phyloP scores from a whole-genome alignment of 2,329 filamentous ascomycete species.

The Sclerotinia nivalis region DNA sequence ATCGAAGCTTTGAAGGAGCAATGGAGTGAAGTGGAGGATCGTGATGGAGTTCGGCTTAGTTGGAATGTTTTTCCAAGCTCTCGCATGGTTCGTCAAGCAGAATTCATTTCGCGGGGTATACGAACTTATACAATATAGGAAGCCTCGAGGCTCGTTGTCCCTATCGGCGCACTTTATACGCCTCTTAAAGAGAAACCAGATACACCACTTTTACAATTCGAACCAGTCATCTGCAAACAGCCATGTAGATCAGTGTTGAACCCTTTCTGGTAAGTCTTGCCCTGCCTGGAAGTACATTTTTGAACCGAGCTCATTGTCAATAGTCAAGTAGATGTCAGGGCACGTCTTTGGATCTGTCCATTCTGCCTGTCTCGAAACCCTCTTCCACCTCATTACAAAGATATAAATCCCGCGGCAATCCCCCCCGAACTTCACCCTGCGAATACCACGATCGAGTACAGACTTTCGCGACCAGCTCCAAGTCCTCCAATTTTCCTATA shows the following conservation, averaged over 20 bases:
- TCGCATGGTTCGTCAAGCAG: conserved; percentile 71
- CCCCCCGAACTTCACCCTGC: conserved; percentile 78
- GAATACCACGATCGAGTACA: conserved; percentile 90
- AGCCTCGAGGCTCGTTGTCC: conserved; percentile 90
- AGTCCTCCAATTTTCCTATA: conserved; percentile 84
- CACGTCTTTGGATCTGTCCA: conserved; percentile 84
- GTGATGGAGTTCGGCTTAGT: conserved; percentile 91
- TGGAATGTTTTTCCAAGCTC: conserved; percentile 99
- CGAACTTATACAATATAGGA: conserved; percentile 58
- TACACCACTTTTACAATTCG: conserved; percentile 86
- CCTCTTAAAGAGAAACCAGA: conserved; percentile 93
- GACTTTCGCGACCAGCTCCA: conserved; percentile 77
- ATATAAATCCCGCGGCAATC: conserved; percentile 80
- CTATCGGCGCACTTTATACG: conserved; percentile 94
- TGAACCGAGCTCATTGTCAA: conserved; percentile 32
- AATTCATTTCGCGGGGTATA: conserved; percentile 27
- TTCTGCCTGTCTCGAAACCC: conserved; percentile 84
- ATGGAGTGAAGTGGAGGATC: conserved; percentile 78
- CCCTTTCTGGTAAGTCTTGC: conserved; percentile 77
- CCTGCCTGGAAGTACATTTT: background rate
- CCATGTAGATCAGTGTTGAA: conserved; percentile 96
- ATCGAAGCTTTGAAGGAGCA: conserved; percentile 40
- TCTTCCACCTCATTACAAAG: conserved; percentile 83
- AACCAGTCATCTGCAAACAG: conserved; percentile 94
- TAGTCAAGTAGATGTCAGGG: conserved; percentile 81